Base-by-base conservation (phyloP, 768 basidiomycete species). In the Amanita exitialis region DNA sequence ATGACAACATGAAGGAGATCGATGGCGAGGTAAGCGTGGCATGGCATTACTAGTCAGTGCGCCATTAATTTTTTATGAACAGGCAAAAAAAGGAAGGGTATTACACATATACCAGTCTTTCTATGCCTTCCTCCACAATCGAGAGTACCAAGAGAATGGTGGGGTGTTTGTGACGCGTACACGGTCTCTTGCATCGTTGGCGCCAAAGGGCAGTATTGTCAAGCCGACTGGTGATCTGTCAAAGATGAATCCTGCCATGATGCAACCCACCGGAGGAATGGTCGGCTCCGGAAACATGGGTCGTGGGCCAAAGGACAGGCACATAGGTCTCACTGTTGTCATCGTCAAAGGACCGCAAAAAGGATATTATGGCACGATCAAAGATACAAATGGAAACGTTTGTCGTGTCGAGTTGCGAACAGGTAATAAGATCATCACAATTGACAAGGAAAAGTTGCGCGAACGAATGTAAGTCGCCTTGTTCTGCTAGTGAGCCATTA, bases 141-240 rank as follows among this genome's bases (percentile, higher is more conserved):
- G 94, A 12, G 93, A 97, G 46, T 75, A 90, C 47, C 61, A 75
- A 16, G 93, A 97, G 66, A 93, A 98, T 59, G 86, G 90, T 18
- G 96, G 96, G 52, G 83, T 98, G 23, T 99, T 94, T 61, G 91
- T 99, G 46, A 88, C 91, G 0, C 83, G 92, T 34, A 81, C 90
- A 12, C 83, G 89, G 37, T 80, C 83, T 1, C 72, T 97, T 39
- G 80, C 78, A 1, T 94, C 93, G 9, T 69, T 91, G 18, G 90
- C 93, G 0, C 92, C 94, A 1, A 93, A 93, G 59, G 83, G 86
- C 47, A 83, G 78, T 56, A 65, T 85, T 36, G 63, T 84, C 44
- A 85, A 84, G 58, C 69, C 76, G 2, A 71, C 76, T 7, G 75
- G 71, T 10, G 94, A 97, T 66, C 72, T 94, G 12, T 86, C 89